These are phyloP conservation scores for Trichoderma sp. DNA, from an alignment of 2,329 filamentous ascomycete genomes.

Conservation along the genomic window DNA sequence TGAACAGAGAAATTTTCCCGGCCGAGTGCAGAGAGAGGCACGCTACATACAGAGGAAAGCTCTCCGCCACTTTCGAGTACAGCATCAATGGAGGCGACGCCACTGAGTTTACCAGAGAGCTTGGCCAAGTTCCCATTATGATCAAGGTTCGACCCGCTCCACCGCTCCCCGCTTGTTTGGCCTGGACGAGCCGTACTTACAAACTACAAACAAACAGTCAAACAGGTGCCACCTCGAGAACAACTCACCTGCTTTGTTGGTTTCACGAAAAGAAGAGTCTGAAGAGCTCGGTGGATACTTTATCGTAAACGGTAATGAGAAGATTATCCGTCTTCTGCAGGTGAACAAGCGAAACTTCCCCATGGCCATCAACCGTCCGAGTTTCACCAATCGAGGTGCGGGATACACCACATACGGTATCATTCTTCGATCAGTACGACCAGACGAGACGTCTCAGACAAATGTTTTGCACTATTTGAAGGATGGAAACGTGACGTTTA, in stretches of 20 bases:
- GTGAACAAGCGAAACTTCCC: slow-evolving; percentile 91
- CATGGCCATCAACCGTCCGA: slow-evolving; percentile 87
- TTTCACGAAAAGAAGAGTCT: slow-evolving; percentile 86
- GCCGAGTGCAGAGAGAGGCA: slow-evolving; percentile 94
- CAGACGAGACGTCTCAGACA: slow-evolving; percentile 97
- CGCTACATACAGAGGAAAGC: slow-evolving; percentile 81
- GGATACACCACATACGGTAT: slow-evolving; percentile 89
- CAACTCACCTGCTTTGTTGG: slow-evolving; percentile 76
- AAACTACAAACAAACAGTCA: slow-evolving; percentile 51
- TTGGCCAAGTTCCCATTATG: slow-evolving; percentile 92
- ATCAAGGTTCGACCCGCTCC: slow-evolving; percentile 61
- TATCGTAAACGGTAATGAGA: slow-evolving; percentile 95
- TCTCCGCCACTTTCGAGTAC: slow-evolving; percentile 81
- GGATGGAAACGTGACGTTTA: slow-evolving; percentile 94
- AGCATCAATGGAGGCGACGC: slow-evolving; percentile 83
- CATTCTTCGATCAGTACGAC: slow-evolving; percentile 84
- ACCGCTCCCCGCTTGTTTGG: background rate
- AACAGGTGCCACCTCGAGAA: slow-evolving; percentile 88
- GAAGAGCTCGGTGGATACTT: slow-evolving; percentile 97
- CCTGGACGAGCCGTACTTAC: background rate
- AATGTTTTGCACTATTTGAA: slow-evolving; percentile 94
- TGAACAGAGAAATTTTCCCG: slow-evolving; percentile 81
- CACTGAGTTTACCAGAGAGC: slow-evolving; percentile 75
- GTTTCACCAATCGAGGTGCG: slow-evolving; percentile 81
- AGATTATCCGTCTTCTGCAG: slow-evolving; percentile 88